Percentiles rank a stretch among this genome's conserved stretches.
These are phyloP conservation scores for Chalciporus pseudorubinellus DNA, from an alignment of 768 basidiomycete genomes.

Conservation along the genomic window DNA sequence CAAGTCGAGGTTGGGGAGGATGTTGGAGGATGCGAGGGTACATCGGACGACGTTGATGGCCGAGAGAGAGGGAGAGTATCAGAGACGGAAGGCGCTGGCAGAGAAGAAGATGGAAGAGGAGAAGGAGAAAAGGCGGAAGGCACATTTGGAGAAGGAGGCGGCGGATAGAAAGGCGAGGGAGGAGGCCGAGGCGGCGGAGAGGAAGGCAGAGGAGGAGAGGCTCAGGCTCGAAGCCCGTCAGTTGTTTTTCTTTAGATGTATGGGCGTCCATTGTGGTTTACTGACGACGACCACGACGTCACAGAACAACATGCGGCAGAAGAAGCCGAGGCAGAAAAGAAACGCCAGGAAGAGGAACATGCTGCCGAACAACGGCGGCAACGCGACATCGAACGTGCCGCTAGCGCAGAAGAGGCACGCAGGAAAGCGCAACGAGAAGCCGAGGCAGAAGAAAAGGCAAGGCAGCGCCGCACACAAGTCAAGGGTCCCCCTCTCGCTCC, in stretches of 20 bases:
- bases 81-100: conserved; percentile 51
- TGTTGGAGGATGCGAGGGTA: conserved; percentile 65
- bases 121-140: conserved; percentile 67
- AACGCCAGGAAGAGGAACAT: conserved; percentile 64
- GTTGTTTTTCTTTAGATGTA: conserved; percentile 21
- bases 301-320: conserved; percentile 57
- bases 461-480: conserved; percentile 36
- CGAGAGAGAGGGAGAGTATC: conserved; percentile 64
- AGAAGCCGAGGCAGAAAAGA: conserved; percentile 51
- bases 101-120: conserved; percentile 76
- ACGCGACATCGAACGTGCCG: conserved; percentile 51
- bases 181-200: conserved; percentile 20
- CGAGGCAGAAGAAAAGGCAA: conserved; percentile 56
- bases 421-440: conserved; percentile 63
- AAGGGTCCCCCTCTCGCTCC: conserved; percentile 32
- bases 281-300: background rate
- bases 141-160: conserved; percentile 58
- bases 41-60: conserved; percentile 53
- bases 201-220: conserved; percentile 41
- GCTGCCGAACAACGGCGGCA: conserved; percentile 47
- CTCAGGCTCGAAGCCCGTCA: conserved; percentile 50
- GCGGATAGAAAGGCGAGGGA: conserved; percentile 36
- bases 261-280: conserved; percentile 11
- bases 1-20: conserved; percentile 71
- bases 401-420: conserved; percentile 53